These are phyloP conservation scores for Inonotus obliquus DNA, from an alignment of 1,284 basidiomycete genomes.

Conservation along the genomic window DNA sequence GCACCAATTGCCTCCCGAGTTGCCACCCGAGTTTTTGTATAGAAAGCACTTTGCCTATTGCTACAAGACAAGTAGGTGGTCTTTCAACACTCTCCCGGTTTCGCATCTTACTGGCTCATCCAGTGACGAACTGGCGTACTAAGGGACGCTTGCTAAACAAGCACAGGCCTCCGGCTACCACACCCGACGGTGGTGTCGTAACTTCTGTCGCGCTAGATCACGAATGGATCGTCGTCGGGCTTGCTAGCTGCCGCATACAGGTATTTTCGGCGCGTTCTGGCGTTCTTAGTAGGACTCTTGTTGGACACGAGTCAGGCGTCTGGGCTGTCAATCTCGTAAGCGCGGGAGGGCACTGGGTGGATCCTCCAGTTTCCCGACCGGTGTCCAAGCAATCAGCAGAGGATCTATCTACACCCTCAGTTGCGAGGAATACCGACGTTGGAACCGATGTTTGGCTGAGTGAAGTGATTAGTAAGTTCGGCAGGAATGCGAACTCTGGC, in stretches of 20 bases:
- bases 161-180: conserved; percentile 56
- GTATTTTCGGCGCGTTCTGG: conserved; percentile 84
- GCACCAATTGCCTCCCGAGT: conserved; percentile 3
- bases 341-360: conserved; percentile 28
- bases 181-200: conserved; percentile 69
- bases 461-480: conserved; percentile 11
- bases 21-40: conserved; percentile 44
- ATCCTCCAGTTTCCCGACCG: conserved; percentile 20
- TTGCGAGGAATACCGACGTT: conserved; percentile 12
- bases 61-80: conserved; percentile 64
- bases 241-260: conserved; percentile 86
- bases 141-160: conserved; percentile 75
- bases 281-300: conserved; percentile 70
- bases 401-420: not conserved
- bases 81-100: not conserved
- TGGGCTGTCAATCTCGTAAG: conserved; percentile 85
- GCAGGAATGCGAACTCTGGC: not conserved
- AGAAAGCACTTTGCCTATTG: conserved; percentile 73
- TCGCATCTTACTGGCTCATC: not conserved
- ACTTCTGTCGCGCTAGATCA: conserved; percentile 85
- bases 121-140: conserved; percentile 83
- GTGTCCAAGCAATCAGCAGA: not conserved
- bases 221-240: conserved; percentile 86
- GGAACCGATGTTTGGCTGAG: conserved; percentile 13
- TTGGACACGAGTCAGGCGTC: conserved; percentile 86